Evolutionary conservation across 192 early-diverging fungal species (phyloP).

Genomic region (Geosiphon pyriformis): DNA sequence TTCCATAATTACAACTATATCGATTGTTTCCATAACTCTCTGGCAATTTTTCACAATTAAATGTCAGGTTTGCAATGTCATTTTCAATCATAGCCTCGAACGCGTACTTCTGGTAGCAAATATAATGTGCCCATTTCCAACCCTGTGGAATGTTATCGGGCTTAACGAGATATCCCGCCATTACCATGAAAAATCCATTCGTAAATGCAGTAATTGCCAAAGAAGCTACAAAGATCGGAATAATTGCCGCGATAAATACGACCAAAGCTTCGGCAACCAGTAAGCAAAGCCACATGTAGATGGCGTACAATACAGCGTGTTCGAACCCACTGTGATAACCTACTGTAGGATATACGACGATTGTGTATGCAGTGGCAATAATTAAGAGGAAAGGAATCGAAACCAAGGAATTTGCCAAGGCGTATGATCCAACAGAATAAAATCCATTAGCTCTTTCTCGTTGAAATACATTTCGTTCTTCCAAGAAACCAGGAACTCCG

Average conservation of each 20-base stretch:
- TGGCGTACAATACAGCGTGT: background rate
- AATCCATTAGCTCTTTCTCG: slow-evolving; percentile 26
- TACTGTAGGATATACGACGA: background rate
- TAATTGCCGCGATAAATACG: background rate
- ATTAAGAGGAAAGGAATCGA: slow-evolving; percentile 6
- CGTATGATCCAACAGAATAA: slow-evolving; percentile 15
- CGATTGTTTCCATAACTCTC: background rate
- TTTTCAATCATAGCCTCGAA: slow-evolving; percentile 1
- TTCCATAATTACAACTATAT: background rate
- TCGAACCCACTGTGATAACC: background rate
- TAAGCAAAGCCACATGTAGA: background rate
- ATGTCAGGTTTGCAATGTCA: background rate
- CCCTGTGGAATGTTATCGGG: background rate
- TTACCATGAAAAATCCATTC: background rate
- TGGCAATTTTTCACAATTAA: background rate
- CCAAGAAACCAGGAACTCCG: slow-evolving; percentile 6
- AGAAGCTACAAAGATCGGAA: slow-evolving; percentile 1
- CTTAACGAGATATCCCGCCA: background rate
- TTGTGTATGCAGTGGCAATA: background rate
- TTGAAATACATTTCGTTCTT: slow-evolving; percentile 1
- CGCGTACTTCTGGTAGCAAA: background rate
- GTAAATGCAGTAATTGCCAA: background rate
- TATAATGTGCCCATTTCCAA: slow-evolving; percentile 13
- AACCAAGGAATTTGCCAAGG: background rate
- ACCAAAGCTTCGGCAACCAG: slow-evolving; percentile 1